Percentiles rank a stretch among this genome's conserved stretches.
Evolutionary conservation across 768 basidiomycete species (phyloP).

Genomic region (Tylopilus subfusipes): DNA sequence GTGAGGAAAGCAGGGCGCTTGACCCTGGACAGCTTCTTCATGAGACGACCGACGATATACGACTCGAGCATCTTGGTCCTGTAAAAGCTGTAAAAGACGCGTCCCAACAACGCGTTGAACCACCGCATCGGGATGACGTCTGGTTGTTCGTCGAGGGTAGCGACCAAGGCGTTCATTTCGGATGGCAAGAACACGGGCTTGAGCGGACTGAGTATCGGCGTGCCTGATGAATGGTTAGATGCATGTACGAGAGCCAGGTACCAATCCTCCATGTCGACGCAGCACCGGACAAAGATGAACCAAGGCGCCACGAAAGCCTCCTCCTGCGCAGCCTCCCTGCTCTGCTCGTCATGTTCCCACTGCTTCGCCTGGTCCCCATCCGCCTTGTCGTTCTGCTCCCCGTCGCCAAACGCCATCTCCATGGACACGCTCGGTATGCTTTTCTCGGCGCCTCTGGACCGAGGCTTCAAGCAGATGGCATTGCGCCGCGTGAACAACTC

Average conservation of each 20-base stretch:
- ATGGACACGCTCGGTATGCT: slow-evolving; percentile 48
- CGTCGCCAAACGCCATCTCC: slow-evolving; percentile 43
- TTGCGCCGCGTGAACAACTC: slow-evolving; percentile 91
- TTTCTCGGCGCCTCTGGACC: slow-evolving; percentile 32
- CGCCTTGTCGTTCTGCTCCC: slow-evolving; percentile 30
- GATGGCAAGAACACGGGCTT: slow-evolving; percentile 62
- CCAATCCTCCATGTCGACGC: slow-evolving; percentile 97
- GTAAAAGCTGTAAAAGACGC: slow-evolving; percentile 90
- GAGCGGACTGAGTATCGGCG: slow-evolving; percentile 58
- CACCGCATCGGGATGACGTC: slow-evolving; percentile 97
- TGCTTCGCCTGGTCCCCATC: slow-evolving; percentile 8
- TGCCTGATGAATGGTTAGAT: slow-evolving; percentile 58
- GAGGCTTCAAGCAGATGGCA: slow-evolving; percentile 74
- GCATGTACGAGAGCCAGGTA: slow-evolving; percentile 79
- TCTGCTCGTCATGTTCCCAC: slow-evolving; percentile 39
- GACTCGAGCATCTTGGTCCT: slow-evolving; percentile 78
- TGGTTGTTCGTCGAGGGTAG: slow-evolving; percentile 86
- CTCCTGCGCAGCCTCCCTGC: slow-evolving; percentile 40
- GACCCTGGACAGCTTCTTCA: slow-evolving; percentile 92
- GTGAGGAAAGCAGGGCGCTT: slow-evolving; percentile 84
- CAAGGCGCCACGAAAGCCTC: slow-evolving; percentile 66
- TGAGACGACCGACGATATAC: slow-evolving; percentile 81
- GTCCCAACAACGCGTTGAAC: slow-evolving; percentile 92
- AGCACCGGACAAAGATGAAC: slow-evolving; percentile 91
- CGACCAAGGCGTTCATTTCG: slow-evolving; percentile 82